Percentiles rank a stretch among this genome's conserved stretches.
phyloP scores from a whole-genome alignment of 1,284 basidiomycete genomes.

The Sphagnurus paluster region DNA sequence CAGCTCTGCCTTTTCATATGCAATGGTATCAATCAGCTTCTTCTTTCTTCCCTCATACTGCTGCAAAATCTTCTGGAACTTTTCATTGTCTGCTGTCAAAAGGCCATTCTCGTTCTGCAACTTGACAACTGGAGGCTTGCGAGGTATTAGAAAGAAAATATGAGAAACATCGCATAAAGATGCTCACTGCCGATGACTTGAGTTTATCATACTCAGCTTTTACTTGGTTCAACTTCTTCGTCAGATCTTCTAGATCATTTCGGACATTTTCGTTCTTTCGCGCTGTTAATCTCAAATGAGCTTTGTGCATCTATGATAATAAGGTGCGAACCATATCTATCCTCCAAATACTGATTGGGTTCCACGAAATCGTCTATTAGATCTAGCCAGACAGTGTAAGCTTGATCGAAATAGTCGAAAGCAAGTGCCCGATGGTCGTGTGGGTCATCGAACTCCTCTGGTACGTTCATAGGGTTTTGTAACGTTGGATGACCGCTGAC shows the following conservation, averaged over 20 bases:
- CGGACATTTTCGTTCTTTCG: slow-evolving; percentile 67
- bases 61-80: slow-evolving; percentile 67
- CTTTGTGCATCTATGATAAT: slow-evolving; percentile 1
- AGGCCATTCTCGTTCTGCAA: slow-evolving; percentile 56
- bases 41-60: slow-evolving; percentile 65
- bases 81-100: slow-evolving; percentile 63
- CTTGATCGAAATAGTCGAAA: slow-evolving; percentile 70
- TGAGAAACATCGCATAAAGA: background rate
- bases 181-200: slow-evolving; percentile 53
- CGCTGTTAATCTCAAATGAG: slow-evolving; percentile 35
- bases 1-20: slow-evolving; percentile 64
- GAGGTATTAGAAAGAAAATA: slow-evolving; percentile 10
- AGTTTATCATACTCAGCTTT: slow-evolving; percentile 59
- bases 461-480: slow-evolving; percentile 59
- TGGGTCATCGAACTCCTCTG: slow-evolving; percentile 72
- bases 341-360: slow-evolving; percentile 68
- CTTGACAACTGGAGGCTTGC: slow-evolving; percentile 66
- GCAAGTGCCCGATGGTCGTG: slow-evolving; percentile 73
- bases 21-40: slow-evolving; percentile 61
- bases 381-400: slow-evolving; percentile 74
- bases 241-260: slow-evolving; percentile 58
- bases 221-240: slow-evolving; percentile 42
- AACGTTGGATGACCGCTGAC: slow-evolving; percentile 63
- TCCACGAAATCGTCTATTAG: slow-evolving; percentile 72
- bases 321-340: slow-evolving; percentile 66